Conservation (phyloP, 2,329 filamentous ascomycete genomes). For the Penicillium brasilianum region DNA sequence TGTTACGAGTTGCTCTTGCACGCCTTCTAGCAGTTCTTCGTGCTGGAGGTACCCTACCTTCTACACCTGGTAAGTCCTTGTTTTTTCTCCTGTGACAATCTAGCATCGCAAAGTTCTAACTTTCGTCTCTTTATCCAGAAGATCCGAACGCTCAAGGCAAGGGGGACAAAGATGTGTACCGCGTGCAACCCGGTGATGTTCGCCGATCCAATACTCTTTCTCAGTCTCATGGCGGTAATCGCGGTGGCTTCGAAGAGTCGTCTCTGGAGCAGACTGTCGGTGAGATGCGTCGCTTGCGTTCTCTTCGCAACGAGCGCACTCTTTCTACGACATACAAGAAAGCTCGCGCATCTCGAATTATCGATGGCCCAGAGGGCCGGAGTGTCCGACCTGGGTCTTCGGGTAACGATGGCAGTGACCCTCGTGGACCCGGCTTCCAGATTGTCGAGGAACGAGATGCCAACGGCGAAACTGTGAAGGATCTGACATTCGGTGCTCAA, state of each 20-base stretch:
- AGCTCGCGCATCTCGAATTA: constrained; percentile 86
- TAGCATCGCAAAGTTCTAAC: constrained; percentile 21
- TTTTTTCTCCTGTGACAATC: constrained; percentile 1
- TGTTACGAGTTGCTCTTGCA: constrained; percentile 88
- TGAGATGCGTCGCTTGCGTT: constrained; percentile 88
- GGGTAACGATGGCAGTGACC: constrained; percentile 62
- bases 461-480: constrained; percentile 71
- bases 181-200: constrained; percentile 55
- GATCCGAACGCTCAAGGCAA: constrained; percentile 72
- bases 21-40: constrained; percentile 85
- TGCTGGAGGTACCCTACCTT: constrained; percentile 78
- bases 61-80: constrained; percentile 62
- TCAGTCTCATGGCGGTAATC: constrained; percentile 70
- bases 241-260: constrained; percentile 65
- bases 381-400: constrained; percentile 72
- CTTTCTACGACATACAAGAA: constrained; percentile 91
- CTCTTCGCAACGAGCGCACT: constrained; percentile 91
- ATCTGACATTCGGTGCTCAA: constrained; percentile 85
- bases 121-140: constrained; percentile 50
- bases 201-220: constrained; percentile 71
- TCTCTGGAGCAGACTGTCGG: constrained; percentile 95
- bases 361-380: constrained; percentile 79
- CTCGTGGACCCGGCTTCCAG: constrained; percentile 66
- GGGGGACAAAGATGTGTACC: constrained; percentile 68
- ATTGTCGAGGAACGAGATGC: constrained; percentile 79